phyloP scores from a whole-genome alignment of 257 asterid species.

The Solanum arcanum region DNA sequence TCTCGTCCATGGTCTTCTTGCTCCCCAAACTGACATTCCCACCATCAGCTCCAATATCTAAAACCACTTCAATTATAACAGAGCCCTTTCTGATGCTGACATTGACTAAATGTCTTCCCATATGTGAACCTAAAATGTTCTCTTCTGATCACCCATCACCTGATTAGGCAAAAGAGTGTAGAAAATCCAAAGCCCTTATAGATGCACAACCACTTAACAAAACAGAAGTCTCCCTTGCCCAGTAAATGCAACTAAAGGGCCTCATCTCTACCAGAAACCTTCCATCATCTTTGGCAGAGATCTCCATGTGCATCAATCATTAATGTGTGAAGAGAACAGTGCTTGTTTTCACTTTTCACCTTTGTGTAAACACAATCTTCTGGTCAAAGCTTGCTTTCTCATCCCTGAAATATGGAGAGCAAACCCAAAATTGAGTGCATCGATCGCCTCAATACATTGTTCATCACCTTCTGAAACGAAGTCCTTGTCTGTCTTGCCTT shows the following conservation, averaged over 20 bases:
- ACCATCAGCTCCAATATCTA: conserved; percentile 13
- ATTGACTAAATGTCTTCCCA: conserved; percentile 27
- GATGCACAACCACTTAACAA: conserved; percentile 22
- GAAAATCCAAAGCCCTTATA: conserved; percentile 22
- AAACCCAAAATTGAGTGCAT: conserved; percentile 28
- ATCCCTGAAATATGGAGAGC: conserved; percentile 17
- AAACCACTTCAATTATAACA: conserved; percentile 16
- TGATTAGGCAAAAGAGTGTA: conserved; percentile 19
- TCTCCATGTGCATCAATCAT: conserved; percentile 29
- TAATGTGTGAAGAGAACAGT: conserved; percentile 18
- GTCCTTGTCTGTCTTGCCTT: conserved; percentile 25
- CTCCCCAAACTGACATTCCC: conserved; percentile 11
- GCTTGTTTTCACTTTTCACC: conserved; percentile 15
- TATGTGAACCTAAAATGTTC: conserved; percentile 32
- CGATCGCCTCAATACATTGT: conserved; percentile 30
- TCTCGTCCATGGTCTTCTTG: conserved; percentile 13
- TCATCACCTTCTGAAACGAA: conserved; percentile 31
- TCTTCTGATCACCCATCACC: conserved; percentile 26
- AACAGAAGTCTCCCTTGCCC: conserved; percentile 24
- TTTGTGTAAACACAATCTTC: conserved; percentile 17
- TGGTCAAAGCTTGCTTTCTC: conserved; percentile 13
- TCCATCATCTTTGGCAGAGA: conserved; percentile 28
- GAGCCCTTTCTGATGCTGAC: conserved; percentile 14
- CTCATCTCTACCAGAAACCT: conserved; percentile 18
- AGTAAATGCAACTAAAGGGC: conserved; percentile 22